Evolutionary conservation across 1,284 basidiomycete species (phyloP), one percentile per base, ranked within the genome.

Genomic region (Cryptococcus sp.): DNA sequence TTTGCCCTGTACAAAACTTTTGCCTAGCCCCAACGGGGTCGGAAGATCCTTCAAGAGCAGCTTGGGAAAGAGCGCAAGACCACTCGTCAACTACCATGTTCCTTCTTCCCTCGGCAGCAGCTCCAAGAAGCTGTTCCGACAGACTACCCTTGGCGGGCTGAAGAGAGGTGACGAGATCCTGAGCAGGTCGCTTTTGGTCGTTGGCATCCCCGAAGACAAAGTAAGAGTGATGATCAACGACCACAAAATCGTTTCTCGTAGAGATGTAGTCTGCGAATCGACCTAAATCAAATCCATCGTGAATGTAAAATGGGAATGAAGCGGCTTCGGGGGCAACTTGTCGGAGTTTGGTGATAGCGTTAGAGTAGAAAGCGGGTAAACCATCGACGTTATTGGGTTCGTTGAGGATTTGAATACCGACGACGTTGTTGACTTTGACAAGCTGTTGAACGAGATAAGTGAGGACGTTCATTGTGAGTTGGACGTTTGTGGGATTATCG

Each of bases 391-490:
- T 63, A 44, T 51, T 60, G 5, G 87, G 87, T 64, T 91, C 88
- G 64, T 90, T 91, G 51, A 89, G 70, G 24, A 91, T 72, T 65
- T 89, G 79, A 42, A 90, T 83, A 1, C 86, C 88, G 40, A 87
- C 82, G 18, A 89, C 79, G 63, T 91, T 89, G 49, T 82, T 83
- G 18, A 87, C 83, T 49, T 77, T 70, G 25, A 76, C 78, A 21
- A 89, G 73, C 57, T 83, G 74, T 48, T 81, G 66, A 28, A 78
- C 78, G 43, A 90, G 73, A 71, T 78, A 85, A 10, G 76, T 77
- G 37, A 88, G 75, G 16, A 83, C 78, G 42, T 77, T 70, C 42
- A 85, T 77, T 0, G 86, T 87, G 63, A 82, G 81, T 46, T 82
- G 72, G 67, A 79, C 74, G 63, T 85, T 81, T 14, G 62, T 63